phyloP scores from a whole-genome alignment of 2,329 filamentous ascomycete genomes.

The Elsinoe australis region DNA sequence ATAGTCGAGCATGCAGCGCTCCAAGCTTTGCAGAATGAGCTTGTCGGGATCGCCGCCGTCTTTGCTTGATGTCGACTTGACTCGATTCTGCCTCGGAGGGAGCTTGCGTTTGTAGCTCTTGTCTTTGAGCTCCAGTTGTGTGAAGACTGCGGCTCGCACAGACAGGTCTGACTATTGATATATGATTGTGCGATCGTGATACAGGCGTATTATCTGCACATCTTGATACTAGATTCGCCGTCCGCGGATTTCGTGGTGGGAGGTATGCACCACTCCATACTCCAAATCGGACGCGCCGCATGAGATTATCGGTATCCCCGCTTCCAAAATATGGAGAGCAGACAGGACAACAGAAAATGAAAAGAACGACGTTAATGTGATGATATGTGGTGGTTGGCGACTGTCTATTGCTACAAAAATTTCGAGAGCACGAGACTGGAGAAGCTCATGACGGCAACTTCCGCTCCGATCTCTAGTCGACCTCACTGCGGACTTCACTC shows the following conservation, averaged over 20 bases:
- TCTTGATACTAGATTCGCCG: conserved; percentile 1
- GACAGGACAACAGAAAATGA: not conserved
- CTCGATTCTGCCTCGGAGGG: not conserved
- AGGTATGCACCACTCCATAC: conserved; percentile 55
- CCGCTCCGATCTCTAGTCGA: conserved; percentile 12
- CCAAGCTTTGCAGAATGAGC: conserved; percentile 76
- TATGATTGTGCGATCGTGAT: not conserved
- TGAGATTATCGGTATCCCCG: conserved; percentile 18
- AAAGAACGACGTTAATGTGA: not conserved
- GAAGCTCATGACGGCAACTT: conserved; percentile 4
- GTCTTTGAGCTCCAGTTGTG: not conserved
- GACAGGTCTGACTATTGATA: not conserved
- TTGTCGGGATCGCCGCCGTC: not conserved
- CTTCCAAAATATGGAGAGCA: not conserved
- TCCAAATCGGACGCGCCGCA: conserved; percentile 47
- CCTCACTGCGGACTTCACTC: conserved; percentile 16
- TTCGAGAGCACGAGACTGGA: conserved; percentile 13
- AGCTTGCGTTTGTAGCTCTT: conserved; percentile 3
- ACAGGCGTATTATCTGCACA: not conserved
- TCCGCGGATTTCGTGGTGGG: conserved; percentile 41
- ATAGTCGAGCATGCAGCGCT: conserved; percentile 82
- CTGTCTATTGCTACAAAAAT: conserved; percentile 13
- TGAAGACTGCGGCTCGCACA: not conserved
- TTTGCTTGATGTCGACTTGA: conserved; percentile 1
- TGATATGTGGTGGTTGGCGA: too few relatives aligned